phyloP scores from a whole-genome alignment of 345 rosid genomes.

The Camelina hispida region DNA sequence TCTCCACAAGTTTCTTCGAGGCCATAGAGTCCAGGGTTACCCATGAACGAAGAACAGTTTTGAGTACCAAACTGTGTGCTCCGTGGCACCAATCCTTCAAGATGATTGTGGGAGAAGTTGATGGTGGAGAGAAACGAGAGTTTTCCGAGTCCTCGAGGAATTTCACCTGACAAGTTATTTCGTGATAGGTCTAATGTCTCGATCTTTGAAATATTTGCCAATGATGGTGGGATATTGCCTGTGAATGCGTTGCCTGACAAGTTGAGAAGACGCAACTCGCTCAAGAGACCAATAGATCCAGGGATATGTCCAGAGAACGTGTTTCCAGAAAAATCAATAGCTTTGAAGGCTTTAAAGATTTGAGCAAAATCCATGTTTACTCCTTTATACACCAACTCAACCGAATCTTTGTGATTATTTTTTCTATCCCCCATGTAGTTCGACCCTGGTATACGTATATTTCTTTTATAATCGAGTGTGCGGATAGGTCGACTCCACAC shows the following conservation, averaged over 20 bases:
- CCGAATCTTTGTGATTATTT: background rate
- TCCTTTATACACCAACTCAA: slow-evolving; percentile 9
- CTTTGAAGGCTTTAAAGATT: background rate
- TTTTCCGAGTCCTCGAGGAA: slow-evolving; percentile 9
- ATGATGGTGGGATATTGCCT: slow-evolving; percentile 2
- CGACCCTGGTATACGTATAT: background rate
- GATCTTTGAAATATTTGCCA: background rate
- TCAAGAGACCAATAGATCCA: background rate
- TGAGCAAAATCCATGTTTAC: background rate
- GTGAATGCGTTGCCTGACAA: slow-evolving; percentile 20
- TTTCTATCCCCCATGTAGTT: too few relatives aligned
- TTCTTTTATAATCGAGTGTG: too few relatives aligned
- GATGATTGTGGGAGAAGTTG: slow-evolving; percentile 21
- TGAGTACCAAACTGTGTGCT: slow-evolving; percentile 18
- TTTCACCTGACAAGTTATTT: slow-evolving; percentile 12
- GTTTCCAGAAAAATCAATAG: slow-evolving; percentile 30
- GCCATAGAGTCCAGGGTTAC: slow-evolving; percentile 4
- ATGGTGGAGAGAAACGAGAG: slow-evolving; percentile 13
- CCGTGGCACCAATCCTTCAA: slow-evolving; percentile 1
- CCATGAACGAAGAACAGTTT: slow-evolving; percentile 9
- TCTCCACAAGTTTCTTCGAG: background rate
- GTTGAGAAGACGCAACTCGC: slow-evolving; percentile 10
- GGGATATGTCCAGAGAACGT: background rate
- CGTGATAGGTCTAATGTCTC: slow-evolving; percentile 10
- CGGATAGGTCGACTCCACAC: background rate